These are phyloP conservation scores for Phanerochaete sordida DNA, from an alignment of 768 basidiomycete species.

Conservation along the genomic window DNA sequence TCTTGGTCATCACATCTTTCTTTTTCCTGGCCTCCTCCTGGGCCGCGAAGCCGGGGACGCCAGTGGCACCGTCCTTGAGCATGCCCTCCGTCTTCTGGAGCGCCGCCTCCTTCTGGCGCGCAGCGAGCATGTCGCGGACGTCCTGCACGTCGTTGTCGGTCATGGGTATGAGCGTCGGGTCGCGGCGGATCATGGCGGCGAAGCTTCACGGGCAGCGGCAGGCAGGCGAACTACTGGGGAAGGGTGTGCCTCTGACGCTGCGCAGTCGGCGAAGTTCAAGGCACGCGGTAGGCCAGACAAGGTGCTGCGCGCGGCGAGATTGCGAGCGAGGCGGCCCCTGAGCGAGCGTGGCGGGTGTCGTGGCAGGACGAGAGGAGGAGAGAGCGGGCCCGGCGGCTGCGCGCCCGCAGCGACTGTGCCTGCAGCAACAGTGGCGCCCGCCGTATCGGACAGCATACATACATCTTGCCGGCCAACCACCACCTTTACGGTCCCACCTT, in stretches of 20 bases:
- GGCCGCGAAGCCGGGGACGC: constrained; percentile 14
- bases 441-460: not conserved
- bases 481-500: constrained; percentile 2
- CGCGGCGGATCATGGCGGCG: constrained; percentile 64
- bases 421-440: not conserved
- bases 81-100: not conserved
- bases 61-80: not conserved
- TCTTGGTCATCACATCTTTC: constrained; percentile 31
- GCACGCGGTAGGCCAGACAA: too few relatives aligned
- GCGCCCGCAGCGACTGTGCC: constrained; percentile 1
- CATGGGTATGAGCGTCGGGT: constrained; percentile 75
- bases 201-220: not conserved
- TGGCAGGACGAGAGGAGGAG: not conserved
- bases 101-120: not conserved
- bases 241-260: too few relatives aligned
- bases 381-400: not conserved
- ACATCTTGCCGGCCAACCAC: constrained; percentile 3
- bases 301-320: not conserved
- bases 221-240: not conserved
- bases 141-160: constrained; percentile 78
- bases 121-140: constrained; percentile 44
- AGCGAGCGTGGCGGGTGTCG: not conserved
- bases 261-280: too few relatives aligned
- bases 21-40: constrained; percentile 32
- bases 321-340: not conserved